Evolutionary conservation across 306 rosid genomes (phyloP).

Genomic region (Dicorynia guianensis): DNA sequence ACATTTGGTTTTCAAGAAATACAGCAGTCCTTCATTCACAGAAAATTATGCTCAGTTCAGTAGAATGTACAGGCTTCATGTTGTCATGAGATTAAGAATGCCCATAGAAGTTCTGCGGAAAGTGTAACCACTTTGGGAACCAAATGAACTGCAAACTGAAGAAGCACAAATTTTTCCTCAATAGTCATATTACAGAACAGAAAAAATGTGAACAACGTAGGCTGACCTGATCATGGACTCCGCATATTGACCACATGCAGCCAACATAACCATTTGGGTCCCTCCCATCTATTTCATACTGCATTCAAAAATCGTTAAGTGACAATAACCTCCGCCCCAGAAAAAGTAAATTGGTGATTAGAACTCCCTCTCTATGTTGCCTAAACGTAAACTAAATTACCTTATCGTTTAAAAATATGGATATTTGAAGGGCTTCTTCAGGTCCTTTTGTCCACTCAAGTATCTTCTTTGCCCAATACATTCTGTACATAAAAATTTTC

Average conservation of each 20-base stretch:
- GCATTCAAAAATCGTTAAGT: slow-evolving; percentile 38
- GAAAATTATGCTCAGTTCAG: too few species aligned
- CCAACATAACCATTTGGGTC: slow-evolving; percentile 92
- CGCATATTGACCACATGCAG: slow-evolving; percentile 98
- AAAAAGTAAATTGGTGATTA: slow-evolving; percentile 1
- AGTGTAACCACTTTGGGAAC: neutral
- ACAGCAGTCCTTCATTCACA: neutral
- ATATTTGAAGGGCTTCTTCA: slow-evolving; percentile 90
- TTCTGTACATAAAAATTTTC: slow-evolving; percentile 54
- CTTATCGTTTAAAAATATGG: slow-evolving; percentile 80
- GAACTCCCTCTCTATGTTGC: slow-evolving; percentile 8
- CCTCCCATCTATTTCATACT: slow-evolving; percentile 94
- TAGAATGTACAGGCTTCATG: too few species aligned
- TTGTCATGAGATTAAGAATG: neutral
- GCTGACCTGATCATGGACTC: slow-evolving; percentile 92
- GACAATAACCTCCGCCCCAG: slow-evolving; percentile 27
- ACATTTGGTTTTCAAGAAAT: neutral
- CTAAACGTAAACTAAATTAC: slow-evolving; percentile 43
- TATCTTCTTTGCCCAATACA: slow-evolving; percentile 98
- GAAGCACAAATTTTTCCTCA: neutral
- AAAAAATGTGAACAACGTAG: slow-evolving; percentile 21
- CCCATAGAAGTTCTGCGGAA: neutral
- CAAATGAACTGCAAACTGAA: slow-evolving; percentile 4
- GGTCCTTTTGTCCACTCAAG: slow-evolving; percentile 98
- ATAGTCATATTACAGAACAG: slow-evolving; percentile 10